Evolutionary conservation across 441 rosid species (phyloP).

Genomic region (Euphorbia corollata): DNA sequence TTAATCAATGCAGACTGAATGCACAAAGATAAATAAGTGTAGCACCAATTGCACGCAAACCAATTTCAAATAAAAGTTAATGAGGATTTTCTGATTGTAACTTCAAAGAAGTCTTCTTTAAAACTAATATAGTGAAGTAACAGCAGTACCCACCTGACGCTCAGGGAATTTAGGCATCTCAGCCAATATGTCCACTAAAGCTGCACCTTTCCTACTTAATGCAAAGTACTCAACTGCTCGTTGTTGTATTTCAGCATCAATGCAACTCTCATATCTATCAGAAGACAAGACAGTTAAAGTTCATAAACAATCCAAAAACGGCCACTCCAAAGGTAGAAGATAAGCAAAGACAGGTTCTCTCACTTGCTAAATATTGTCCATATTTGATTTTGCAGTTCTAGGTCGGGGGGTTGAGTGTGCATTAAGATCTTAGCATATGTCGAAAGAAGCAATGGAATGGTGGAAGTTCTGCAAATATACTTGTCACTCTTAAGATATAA

Average conservation of each 20-base stretch:
- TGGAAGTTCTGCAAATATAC: constrained; percentile 54
- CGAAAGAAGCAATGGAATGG: constrained; percentile 86
- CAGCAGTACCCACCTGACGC: constrained; percentile 62
- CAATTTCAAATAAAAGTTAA: constrained; percentile 12
- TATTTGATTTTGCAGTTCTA: constrained; percentile 73
- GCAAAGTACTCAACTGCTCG: constrained; percentile 94
- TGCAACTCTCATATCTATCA: constrained; percentile 90
- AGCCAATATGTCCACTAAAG: constrained; percentile 79
- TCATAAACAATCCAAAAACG: constrained; percentile 13
- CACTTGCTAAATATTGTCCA: constrained; percentile 86
- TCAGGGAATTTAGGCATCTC: constrained; percentile 99
- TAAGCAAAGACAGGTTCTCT: constrained; percentile 31
- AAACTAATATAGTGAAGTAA: constrained; percentile 14
- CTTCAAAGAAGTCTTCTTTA: neutral
- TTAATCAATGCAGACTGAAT: constrained; percentile 80
- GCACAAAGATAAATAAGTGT: constrained; percentile 12
- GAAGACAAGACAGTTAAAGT: constrained; percentile 22
- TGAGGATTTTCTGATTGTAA: constrained; percentile 24
- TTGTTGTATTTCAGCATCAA: constrained; percentile 98
- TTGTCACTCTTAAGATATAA: constrained; percentile 13
- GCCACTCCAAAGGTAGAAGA: neutral
- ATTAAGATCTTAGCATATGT: constrained; percentile 95
- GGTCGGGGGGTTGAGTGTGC: constrained; percentile 84
- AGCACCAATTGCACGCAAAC: constrained; percentile 10
- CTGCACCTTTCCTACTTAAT: constrained; percentile 81